Evolutionary conservation across 495 filamentous ascomycete species (phyloP).

Genomic region (Penicillium coprophilum): DNA sequence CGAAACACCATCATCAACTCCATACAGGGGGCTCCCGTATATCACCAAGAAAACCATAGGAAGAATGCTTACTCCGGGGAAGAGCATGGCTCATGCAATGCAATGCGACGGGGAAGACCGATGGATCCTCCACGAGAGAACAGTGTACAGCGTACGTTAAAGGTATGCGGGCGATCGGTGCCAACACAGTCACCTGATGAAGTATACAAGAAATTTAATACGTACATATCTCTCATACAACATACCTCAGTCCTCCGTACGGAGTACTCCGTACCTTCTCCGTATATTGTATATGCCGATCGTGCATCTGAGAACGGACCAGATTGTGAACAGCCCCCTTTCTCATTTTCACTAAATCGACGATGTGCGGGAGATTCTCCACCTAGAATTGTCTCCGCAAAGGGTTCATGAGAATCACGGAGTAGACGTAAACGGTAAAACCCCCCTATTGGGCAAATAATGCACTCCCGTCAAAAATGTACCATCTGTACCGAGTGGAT

Average conservation of each 20-base stretch:
- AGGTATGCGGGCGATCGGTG: slow-evolving; percentile 19
- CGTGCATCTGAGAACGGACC: slow-evolving; percentile 30
- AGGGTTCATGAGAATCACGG: slow-evolving; percentile 9
- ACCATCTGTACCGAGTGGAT: not conserved
- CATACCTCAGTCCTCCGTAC: not conserved
- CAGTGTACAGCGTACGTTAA: slow-evolving; percentile 2
- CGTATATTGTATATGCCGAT: too few relatives aligned
- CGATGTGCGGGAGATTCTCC: slow-evolving; percentile 28
- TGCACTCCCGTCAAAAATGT: too few relatives aligned
- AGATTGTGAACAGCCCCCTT: slow-evolving; percentile 27
- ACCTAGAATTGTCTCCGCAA: slow-evolving; percentile 21
- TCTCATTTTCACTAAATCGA: slow-evolving; percentile 23
- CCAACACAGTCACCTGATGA: slow-evolving; percentile 29
- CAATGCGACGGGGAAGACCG: slow-evolving; percentile 29
- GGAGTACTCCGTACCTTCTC: too few relatives aligned
- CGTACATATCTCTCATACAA: too few relatives aligned
- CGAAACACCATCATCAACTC: not conserved
- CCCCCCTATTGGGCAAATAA: not conserved
- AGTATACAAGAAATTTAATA: slow-evolving; percentile 6
- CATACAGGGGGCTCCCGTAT: not conserved
- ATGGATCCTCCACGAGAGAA: slow-evolving; percentile 25
- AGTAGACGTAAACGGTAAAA: not conserved
- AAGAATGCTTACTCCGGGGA: slow-evolving; percentile 19
- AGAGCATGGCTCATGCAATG: slow-evolving; percentile 31
- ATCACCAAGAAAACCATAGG: not conserved